Percentiles rank a stretch among this genome's conserved stretches.
These are phyloP conservation scores for Kockovaella imperatae DNA, from an alignment of 768 basidiomycete species.

Conservation along the genomic window DNA sequence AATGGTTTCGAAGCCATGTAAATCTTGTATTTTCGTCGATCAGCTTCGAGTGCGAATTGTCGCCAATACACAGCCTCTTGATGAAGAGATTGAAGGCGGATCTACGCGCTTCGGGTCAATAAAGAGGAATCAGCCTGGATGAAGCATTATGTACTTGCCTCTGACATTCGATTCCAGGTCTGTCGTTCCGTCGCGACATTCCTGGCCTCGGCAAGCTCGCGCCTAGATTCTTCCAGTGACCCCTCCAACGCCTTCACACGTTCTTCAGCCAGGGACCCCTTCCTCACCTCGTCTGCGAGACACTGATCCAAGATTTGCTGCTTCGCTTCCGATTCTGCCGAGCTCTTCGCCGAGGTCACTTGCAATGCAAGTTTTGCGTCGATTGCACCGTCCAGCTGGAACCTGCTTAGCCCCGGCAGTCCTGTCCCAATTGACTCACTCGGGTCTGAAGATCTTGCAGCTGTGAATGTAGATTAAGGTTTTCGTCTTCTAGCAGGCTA, in stretches of 20 bases:
- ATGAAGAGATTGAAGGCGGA: slow-evolving; percentile 15
- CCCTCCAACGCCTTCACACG: slow-evolving; percentile 1
- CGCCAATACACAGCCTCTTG: slow-evolving; percentile 29
- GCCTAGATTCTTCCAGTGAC: slow-evolving; percentile 2
- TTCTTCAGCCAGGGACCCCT: slow-evolving; percentile 3
- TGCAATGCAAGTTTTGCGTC: too few species aligned
- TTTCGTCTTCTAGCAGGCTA: too few species aligned
- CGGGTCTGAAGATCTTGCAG: too few species aligned
- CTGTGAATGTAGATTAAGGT: too few species aligned
- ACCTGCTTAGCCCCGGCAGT: too few species aligned
- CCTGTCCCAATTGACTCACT: too few species aligned
- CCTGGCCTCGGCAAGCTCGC: slow-evolving; percentile 7
- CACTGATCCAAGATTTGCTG: too few species aligned
- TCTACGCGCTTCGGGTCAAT: slow-evolving; percentile 9
- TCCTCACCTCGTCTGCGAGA: too few species aligned
- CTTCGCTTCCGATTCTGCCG: neutral
- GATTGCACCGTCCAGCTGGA: too few species aligned
- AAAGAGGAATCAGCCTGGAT: neutral
- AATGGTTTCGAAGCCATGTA: slow-evolving; percentile 16
- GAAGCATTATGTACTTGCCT: slow-evolving; percentile 14
- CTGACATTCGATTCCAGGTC: slow-evolving; percentile 11
- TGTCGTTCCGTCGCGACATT: slow-evolving; percentile 15
- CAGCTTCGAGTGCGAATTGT: slow-evolving; percentile 24
- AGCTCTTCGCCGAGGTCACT: neutral
- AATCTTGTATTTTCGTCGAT: slow-evolving; percentile 9